phyloP scores from a whole-genome alignment of 1,284 basidiomycete genomes.

The Boletus holoroseus region DNA sequence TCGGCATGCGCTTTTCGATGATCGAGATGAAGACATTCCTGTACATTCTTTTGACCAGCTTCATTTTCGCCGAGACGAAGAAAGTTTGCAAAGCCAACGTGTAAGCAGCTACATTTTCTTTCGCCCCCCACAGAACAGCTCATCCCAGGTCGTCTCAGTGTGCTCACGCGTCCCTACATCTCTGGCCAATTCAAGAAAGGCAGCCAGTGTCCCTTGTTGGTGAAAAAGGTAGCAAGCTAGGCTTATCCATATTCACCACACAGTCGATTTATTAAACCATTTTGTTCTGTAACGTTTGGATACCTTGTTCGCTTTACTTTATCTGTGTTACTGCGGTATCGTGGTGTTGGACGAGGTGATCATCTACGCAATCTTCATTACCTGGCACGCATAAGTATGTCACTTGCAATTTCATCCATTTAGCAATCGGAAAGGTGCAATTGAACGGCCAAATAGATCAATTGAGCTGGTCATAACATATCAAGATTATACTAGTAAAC shows the following conservation, averaged over 20 bases:
- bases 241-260: neutral
- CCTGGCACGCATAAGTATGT: neutral
- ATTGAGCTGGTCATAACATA: constrained; percentile 1
- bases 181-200: constrained; percentile 55
- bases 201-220: constrained; percentile 61
- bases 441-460: neutral
- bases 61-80: constrained; percentile 53
- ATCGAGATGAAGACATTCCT: constrained; percentile 76
- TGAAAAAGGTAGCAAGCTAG: constrained; percentile 32
- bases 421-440: neutral
- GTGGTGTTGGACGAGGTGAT: neutral
- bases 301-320: neutral
- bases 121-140: neutral
- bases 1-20: constrained; percentile 71
- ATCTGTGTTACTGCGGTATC: neutral
- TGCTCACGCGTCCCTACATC: constrained; percentile 68
- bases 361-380: neutral
- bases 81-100: constrained; percentile 64
- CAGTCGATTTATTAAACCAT: neutral
- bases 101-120: constrained; percentile 39
- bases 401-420: neutral
- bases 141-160: constrained; percentile 37
- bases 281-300: constrained; percentile 1
- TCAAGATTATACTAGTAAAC: constrained; percentile 16
- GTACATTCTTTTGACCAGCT: constrained; percentile 62